These are phyloP conservation scores for Hypsizygus marmoreus DNA, from an alignment of 768 basidiomycete genomes.

Conservation along the genomic window DNA sequence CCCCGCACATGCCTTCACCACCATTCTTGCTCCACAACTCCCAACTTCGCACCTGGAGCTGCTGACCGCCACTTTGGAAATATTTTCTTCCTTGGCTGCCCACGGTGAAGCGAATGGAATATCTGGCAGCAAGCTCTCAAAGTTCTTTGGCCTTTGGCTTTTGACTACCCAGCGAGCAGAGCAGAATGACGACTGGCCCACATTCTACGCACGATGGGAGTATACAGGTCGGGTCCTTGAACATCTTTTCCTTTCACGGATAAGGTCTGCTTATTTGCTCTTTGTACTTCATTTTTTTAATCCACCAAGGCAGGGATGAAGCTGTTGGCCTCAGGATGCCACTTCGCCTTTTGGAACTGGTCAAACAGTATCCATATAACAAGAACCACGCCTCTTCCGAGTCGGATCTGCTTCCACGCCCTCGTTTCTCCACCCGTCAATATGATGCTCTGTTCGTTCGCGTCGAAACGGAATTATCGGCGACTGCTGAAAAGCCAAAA, in stretches of 20 bases:
- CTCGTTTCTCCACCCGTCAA: constrained; percentile 67
- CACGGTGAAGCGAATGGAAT: constrained; percentile 73
- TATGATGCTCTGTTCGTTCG: constrained; percentile 69
- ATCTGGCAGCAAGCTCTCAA: constrained; percentile 77
- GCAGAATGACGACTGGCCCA: constrained; percentile 56
- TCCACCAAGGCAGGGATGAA: constrained; percentile 51
- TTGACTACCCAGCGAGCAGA: constrained; percentile 50
- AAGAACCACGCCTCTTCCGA: constrained; percentile 31
- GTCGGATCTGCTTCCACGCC: constrained; percentile 54
- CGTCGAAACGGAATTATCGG: constrained; percentile 55
- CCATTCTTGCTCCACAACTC: constrained; percentile 59
- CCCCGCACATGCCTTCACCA: constrained; percentile 62
- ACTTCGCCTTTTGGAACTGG: constrained; percentile 67
- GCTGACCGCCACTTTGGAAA: constrained; percentile 55
- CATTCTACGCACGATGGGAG: constrained; percentile 79
- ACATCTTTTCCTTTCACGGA: constrained; percentile 72
- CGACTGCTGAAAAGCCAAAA: constrained; percentile 34
- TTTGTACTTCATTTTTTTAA: constrained; percentile 4
- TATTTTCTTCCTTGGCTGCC: constrained; percentile 70
- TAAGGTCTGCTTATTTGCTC: constrained; percentile 50
- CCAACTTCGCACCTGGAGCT: constrained; percentile 61
- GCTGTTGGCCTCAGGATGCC: constrained; percentile 59
- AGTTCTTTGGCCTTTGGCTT: constrained; percentile 75
- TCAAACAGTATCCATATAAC: constrained; percentile 68
- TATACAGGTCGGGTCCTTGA: constrained; percentile 70